phyloP scores from a whole-genome alignment of 2,329 filamentous ascomycete species.

The Chrysoporthe puriensis region DNA sequence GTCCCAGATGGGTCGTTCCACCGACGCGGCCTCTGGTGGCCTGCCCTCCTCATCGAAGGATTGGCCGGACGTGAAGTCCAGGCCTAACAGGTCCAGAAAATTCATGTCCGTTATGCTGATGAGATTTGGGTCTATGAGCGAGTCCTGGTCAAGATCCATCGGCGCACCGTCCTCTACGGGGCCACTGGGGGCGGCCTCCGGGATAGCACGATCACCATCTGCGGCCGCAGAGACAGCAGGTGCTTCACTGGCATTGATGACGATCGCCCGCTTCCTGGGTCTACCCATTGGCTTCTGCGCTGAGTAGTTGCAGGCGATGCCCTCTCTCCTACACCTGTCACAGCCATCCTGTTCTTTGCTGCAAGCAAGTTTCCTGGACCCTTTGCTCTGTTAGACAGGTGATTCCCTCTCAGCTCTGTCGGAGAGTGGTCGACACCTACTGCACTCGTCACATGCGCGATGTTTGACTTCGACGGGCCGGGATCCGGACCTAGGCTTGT shows the following conservation, averaged over 20 bases:
- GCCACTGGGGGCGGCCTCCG: background rate
- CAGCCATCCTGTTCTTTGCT: slow-evolving; percentile 65
- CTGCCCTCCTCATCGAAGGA: slow-evolving; percentile 18
- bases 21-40: slow-evolving; percentile 12
- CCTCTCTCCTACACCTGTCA: slow-evolving; percentile 60
- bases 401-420: background rate
- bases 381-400: slow-evolving; percentile 39
- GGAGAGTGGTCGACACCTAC: slow-evolving; percentile 48
- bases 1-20: slow-evolving; percentile 6
- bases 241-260: slow-evolving; percentile 35
- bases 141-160: slow-evolving; percentile 41
- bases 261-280: slow-evolving; percentile 58
- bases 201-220: background rate
- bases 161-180: slow-evolving; percentile 1
- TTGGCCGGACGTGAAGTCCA: slow-evolving; percentile 30
- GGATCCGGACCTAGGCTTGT: background rate
- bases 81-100: slow-evolving; percentile 44
- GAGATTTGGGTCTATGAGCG: slow-evolving; percentile 34
- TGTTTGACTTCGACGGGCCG: slow-evolving; percentile 45
- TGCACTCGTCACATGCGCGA: slow-evolving; percentile 69
- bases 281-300: slow-evolving; percentile 69
- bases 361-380: slow-evolving; percentile 66
- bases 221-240: background rate
- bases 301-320: slow-evolving; percentile 63
- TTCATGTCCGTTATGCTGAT: slow-evolving; percentile 36